Evolutionary conservation across 352 stramenopile genomes (phyloP).

Genomic region (Nothophytophthora sp.): DNA sequence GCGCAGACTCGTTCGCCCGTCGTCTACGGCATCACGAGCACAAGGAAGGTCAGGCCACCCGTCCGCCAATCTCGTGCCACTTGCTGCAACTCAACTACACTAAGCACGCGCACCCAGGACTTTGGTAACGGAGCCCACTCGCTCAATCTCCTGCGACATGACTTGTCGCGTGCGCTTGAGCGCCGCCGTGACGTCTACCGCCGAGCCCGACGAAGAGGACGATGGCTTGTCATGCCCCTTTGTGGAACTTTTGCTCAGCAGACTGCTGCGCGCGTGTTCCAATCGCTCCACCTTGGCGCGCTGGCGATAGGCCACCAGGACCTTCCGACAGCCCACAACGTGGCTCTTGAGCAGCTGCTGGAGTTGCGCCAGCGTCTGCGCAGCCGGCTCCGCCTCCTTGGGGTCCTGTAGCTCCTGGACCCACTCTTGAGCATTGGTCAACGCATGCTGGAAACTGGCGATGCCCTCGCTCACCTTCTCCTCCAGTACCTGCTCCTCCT

Average conservation of each 20-base stretch:
- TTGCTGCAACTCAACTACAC: neutral
- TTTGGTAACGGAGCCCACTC: conserved; percentile 62
- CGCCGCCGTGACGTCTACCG: conserved; percentile 58
- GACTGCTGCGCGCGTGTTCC: conserved; percentile 44
- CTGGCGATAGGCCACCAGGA: conserved; percentile 62
- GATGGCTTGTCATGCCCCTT: conserved; percentile 3
- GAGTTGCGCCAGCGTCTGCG: conserved; percentile 31
- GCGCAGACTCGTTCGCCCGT: conserved; percentile 54
- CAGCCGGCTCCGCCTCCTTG: conserved; percentile 17
- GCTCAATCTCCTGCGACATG: conserved; percentile 76
- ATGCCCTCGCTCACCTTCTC: conserved; percentile 56
- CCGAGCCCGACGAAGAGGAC: conserved; percentile 33
- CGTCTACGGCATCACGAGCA: conserved; percentile 25
- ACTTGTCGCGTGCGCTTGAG: conserved; percentile 67
- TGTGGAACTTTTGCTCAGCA: conserved; percentile 37
- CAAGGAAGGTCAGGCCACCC: neutral
- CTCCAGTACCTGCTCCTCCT: conserved; percentile 67
- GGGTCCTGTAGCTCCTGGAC: conserved; percentile 40
- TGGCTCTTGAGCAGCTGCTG: conserved; percentile 37
- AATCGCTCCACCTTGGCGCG: conserved; percentile 60
- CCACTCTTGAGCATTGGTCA: conserved; percentile 46
- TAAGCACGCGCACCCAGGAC: conserved; percentile 43
- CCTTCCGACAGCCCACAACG: conserved; percentile 48
- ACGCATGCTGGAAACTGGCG: conserved; percentile 28
- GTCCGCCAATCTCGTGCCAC: neutral